phyloP scores from a whole-genome alignment of 176 grass and related monocot species.

The Thalia dealbata region DNA sequence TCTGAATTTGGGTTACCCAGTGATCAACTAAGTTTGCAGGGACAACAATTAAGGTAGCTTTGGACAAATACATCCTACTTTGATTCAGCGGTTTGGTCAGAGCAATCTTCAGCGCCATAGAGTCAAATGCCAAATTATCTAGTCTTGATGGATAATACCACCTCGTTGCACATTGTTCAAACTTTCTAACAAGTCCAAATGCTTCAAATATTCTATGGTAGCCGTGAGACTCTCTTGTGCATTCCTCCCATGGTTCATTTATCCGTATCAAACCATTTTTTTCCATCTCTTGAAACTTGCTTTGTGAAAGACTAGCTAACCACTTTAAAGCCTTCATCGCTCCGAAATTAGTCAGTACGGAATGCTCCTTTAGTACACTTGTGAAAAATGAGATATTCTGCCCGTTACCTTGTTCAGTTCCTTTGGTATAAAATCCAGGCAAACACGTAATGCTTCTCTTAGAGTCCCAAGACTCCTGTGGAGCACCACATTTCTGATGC shows the following conservation, averaged over 20 bases:
- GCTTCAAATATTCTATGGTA: slow-evolving; percentile 90
- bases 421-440: slow-evolving; percentile 86
- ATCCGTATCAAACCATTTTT: slow-evolving; percentile 67
- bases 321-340: slow-evolving; percentile 84
- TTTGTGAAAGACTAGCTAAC: slow-evolving; percentile 62
- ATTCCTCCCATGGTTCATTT: slow-evolving; percentile 31
- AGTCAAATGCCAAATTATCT: slow-evolving; percentile 80
- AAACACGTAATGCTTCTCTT: slow-evolving; percentile 59
- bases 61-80: slow-evolving; percentile 69
- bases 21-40: slow-evolving; percentile 96
- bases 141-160: slow-evolving; percentile 80
- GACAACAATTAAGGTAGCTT: slow-evolving; percentile 80
- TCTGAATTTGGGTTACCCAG: slow-evolving; percentile 84
- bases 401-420: slow-evolving; percentile 42
- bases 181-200: slow-evolving; percentile 75
- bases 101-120: slow-evolving; percentile 54
- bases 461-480: slow-evolving; percentile 57
- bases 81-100: slow-evolving; percentile 55
- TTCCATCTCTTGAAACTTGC: slow-evolving; percentile 69
- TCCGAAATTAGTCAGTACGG: slow-evolving; percentile 49
- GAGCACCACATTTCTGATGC: slow-evolving; percentile 45
- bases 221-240: slow-evolving; percentile 32
- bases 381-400: slow-evolving; percentile 69
- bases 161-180: slow-evolving; percentile 38
- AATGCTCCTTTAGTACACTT: slow-evolving; percentile 67